Evolutionary conservation across 2,329 filamentous ascomycete species (phyloP), one percentile per base, ranked within the genome.

Genomic region (Cladosporium cucumerinum): DNA sequence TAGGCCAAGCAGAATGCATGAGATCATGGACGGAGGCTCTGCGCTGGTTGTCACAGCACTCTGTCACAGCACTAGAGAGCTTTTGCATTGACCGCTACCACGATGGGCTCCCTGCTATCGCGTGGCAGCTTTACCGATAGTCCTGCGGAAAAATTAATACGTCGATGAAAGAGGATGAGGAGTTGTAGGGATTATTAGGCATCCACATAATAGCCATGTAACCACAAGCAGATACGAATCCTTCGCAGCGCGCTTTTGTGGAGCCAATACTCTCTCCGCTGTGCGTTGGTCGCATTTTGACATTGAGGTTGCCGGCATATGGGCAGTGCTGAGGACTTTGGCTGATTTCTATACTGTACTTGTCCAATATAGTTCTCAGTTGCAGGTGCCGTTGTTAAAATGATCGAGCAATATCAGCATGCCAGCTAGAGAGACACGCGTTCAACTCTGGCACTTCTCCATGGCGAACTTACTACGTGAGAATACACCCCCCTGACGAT

Each of bases 1-100:
- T 61, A 61, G 59, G 59, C 59, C 59, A 61, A 61, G 59, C 32
- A 36, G 23, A 25, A 61, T 61, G 48, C 59, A 61, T 61, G 59
- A 61, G 59, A 51, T 61, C 59, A 61, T 61, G 30, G 32, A 21
- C 26, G n/a, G 54, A 34, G 54, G 54, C 54, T 34, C 28, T 57
- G 54, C 54, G 8, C 12, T n/a, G 5, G 4, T 52, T 52, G 23
- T 16, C 16, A 21, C n/a, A 21, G 7, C 39, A 46, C 39, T 11
- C 18, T 49, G 8, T 14, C 12, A n/a, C 18, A n/a, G 18, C 36
- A 39, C 36, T n/a, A 5, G 39, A 46, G 39, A 23, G 39, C n/a
- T 21, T 46, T 21, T 12, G n/a, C n/a, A 8, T 28, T 23, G 39
- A 10, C 7, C 39, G 16, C n/a, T 39, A 32, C 30, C 11, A 5